phyloP scores from a whole-genome alignment of 1,139 yeast species.

The Spencermartinsiella ligniputridi region DNA sequence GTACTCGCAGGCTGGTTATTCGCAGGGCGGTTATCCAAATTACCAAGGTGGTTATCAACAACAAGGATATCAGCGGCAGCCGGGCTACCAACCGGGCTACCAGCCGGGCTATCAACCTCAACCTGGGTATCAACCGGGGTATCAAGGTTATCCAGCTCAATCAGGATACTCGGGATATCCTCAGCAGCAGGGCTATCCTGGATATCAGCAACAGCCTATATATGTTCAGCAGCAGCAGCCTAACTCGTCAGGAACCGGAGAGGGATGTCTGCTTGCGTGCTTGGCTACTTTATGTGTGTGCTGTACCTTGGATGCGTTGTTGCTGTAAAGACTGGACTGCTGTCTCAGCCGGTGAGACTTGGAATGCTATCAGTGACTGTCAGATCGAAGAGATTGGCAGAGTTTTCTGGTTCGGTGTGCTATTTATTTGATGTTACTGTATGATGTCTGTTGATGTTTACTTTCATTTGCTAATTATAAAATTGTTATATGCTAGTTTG shows the following conservation, averaged over 20 bases:
- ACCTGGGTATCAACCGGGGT: constrained; percentile 25
- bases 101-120: constrained; percentile 14
- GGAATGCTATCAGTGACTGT: too few species aligned
- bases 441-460: too few species aligned
- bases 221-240: constrained; percentile 39
- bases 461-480: too few species aligned
- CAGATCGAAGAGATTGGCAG: too few species aligned
- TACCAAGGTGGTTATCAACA: constrained; percentile 6
- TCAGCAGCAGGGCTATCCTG: constrained; percentile 26
- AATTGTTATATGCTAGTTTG: too few species aligned
- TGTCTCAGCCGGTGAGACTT: too few species aligned
- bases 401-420: too few species aligned
- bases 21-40: not conserved
- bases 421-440: too few species aligned
- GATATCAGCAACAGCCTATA: constrained; percentile 37
- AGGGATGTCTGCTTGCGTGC: constrained; percentile 37
- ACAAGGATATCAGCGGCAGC: not conserved
- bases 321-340: too few species aligned
- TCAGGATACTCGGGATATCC: constrained; percentile 26
- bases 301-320: constrained; percentile 30
- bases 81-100: constrained; percentile 12
- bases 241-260: constrained; percentile 19
- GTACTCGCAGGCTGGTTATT: not conserved
- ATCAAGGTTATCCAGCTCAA: constrained; percentile 23
- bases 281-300: constrained; percentile 39